Evolutionary conservation across 148 eudicot species (phyloP).

Genomic region (Camellia sinensis): DNA sequence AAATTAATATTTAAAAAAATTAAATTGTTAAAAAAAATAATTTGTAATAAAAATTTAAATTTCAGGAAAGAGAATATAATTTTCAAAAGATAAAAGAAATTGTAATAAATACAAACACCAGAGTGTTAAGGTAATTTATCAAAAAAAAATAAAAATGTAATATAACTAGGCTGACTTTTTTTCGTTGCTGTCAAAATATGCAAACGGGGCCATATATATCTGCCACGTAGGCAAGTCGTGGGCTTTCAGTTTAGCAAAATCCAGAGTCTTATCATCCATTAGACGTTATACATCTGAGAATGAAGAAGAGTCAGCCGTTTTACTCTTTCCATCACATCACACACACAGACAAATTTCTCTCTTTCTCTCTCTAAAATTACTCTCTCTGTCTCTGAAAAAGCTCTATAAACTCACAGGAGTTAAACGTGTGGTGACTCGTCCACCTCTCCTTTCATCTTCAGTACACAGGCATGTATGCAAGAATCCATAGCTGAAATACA

Average conservation of each 20-base stretch:
- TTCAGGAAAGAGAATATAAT: too few species aligned
- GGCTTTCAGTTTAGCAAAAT: not conserved
- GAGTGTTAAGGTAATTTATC: too few species aligned
- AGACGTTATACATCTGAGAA: not conserved
- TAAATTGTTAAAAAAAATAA: too few species aligned
- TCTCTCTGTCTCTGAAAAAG: not conserved
- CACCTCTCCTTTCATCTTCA: conserved; percentile 7
- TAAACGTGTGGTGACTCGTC: conserved; percentile 14
- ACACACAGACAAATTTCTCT: conserved; percentile 8
- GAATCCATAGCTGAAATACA: not conserved
- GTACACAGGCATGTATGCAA: not conserved
- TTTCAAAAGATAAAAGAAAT: too few species aligned
- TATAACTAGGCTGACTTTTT: too few species aligned
- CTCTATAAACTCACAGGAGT: not conserved
- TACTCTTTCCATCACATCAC: not conserved
- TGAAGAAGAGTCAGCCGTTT: not conserved
- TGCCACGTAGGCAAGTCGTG: not conserved
- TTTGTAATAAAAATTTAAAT: too few species aligned
- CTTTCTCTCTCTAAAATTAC: not conserved
- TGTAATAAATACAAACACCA: too few species aligned
- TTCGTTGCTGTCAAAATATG: too few species aligned
- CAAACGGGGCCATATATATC: not conserved
- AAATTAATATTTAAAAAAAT: too few species aligned
- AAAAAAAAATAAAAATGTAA: too few species aligned
- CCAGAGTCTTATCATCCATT: not conserved